Conservation (phyloP, 2,329 filamentous ascomycete species). For the Trichophyton verrucosum region DNA sequence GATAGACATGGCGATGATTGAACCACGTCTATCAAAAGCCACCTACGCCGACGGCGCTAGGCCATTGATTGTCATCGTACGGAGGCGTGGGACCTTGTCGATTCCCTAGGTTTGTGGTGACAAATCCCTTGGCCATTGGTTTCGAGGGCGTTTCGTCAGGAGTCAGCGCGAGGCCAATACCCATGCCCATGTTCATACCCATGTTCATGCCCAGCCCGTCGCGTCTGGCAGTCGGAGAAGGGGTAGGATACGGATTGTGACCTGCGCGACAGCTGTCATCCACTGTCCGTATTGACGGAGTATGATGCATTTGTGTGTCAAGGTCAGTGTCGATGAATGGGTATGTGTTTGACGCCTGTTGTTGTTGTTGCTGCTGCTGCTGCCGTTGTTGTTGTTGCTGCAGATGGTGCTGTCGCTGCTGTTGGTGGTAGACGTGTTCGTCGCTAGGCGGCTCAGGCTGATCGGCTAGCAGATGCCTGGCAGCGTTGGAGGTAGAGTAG, state of each 20-base stretch:
- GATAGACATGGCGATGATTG: constrained; percentile 28
- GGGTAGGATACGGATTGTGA: constrained; percentile 54
- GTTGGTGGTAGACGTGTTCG: constrained; percentile 7
- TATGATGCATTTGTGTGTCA: background rate
- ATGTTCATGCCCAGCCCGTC: constrained; percentile 37
- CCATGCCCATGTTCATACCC: background rate
- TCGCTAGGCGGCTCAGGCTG: background rate
- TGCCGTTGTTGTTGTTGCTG: background rate
- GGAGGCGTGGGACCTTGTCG: constrained; percentile 91
- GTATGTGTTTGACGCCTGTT: background rate
- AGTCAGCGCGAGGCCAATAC: constrained; percentile 50
- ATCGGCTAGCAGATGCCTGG: constrained; percentile 45
- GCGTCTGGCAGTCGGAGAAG: constrained; percentile 67
- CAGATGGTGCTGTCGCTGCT: background rate
- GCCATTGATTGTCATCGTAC: constrained; percentile 90
- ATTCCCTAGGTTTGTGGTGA: constrained; percentile 40
- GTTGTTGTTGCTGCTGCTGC: background rate
- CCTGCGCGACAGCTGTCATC: constrained; percentile 17
- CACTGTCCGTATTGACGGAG: constrained; percentile 9
- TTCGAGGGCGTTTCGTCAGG: constrained; percentile 44
- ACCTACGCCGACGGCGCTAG: constrained; percentile 65
- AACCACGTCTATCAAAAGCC: constrained; percentile 48
- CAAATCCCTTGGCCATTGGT: constrained; percentile 56
- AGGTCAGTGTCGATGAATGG: background rate
- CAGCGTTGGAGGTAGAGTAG: constrained; percentile 61